Evolutionary conservation across 2,329 filamentous ascomycete genomes (phyloP).

Genomic region (Spiromastix sp.): DNA sequence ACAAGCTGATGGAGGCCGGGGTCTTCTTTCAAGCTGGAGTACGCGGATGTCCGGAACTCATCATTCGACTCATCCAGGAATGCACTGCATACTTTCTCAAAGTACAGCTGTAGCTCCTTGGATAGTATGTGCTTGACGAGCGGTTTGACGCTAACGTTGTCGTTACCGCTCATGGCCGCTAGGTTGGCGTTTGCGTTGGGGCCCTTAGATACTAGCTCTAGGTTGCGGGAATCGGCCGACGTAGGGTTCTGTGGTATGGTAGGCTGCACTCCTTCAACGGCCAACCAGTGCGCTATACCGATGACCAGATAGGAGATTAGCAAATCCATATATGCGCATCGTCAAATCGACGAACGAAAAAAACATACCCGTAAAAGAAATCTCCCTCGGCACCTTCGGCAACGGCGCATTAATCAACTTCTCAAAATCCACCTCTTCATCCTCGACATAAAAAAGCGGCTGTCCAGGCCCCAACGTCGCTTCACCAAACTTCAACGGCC

Average conservation of each 20-base stretch:
- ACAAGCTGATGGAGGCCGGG: slow-evolving; percentile 90
- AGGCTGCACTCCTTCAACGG: slow-evolving; percentile 93
- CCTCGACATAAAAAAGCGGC: slow-evolving; percentile 92
- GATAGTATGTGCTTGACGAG: slow-evolving; percentile 92
- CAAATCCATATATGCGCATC: background rate
- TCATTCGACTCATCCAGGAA: slow-evolving; percentile 76
- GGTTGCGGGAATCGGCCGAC: slow-evolving; percentile 67
- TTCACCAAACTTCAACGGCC: slow-evolving; percentile 83
- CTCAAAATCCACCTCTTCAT: slow-evolving; percentile 97
- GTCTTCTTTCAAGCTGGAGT: slow-evolving; percentile 77
- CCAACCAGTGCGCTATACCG: slow-evolving; percentile 77
- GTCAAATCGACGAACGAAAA: background rate
- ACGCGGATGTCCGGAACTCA: slow-evolving; percentile 73
- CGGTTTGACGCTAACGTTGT: slow-evolving; percentile 75
- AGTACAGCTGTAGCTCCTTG: slow-evolving; percentile 93
- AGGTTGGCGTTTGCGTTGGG: slow-evolving; percentile 78
- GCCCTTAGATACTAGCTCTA: slow-evolving; percentile 83
- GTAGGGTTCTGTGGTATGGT: slow-evolving; percentile 95
- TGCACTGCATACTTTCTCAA: slow-evolving; percentile 85
- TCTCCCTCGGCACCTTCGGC: slow-evolving; percentile 87
- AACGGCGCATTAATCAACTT: slow-evolving; percentile 95
- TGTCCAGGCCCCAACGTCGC: slow-evolving; percentile 88
- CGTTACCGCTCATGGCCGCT: slow-evolving; percentile 70
- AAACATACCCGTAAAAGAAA: slow-evolving; percentile 71
- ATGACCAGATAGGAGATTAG: slow-evolving; percentile 8